These are phyloP conservation scores for Boletus fagicola DNA, from an alignment of 768 basidiomycete genomes.

Conservation along the genomic window DNA sequence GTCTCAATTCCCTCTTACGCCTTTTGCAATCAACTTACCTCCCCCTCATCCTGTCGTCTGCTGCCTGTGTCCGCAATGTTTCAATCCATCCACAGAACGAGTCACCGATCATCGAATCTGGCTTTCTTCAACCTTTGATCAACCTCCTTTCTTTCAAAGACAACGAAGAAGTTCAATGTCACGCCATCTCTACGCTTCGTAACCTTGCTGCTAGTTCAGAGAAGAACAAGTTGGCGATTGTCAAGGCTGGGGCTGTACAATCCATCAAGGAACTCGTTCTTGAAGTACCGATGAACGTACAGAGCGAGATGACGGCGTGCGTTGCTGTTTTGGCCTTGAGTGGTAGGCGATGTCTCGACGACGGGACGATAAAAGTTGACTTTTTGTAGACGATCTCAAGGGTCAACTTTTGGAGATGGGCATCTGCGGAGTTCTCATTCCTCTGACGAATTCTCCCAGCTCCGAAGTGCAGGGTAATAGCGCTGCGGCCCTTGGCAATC, in stretches of 20 bases:
- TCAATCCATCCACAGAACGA: constrained; percentile 99
- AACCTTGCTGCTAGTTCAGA: constrained; percentile 97
- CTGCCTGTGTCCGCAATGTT: constrained; percentile 98
- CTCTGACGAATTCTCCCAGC: constrained; percentile 91
- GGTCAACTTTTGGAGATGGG: constrained; percentile 97
- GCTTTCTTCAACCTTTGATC: constrained; percentile 94
- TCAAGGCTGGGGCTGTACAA: constrained; percentile 95
- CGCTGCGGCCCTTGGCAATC: constrained; percentile 94
- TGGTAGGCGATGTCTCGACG: constrained; percentile 51
- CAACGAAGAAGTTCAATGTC: constrained; percentile 99
- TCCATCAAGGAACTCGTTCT: constrained; percentile 96
- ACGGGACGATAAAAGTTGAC: constrained; percentile 1
- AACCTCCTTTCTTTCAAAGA: constrained; percentile 97
- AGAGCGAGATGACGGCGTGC: constrained; percentile 99
- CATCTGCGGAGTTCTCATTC: constrained; percentile 95
- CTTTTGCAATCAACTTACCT: constrained; percentile 96
- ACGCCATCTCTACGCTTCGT: constrained; percentile 94
- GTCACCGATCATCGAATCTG: constrained; percentile 98
- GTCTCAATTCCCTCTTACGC: constrained; percentile 86
- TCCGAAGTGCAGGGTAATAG: constrained; percentile 99
- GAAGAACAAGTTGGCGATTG: constrained; percentile 97
- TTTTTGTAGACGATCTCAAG: constrained; percentile 85
- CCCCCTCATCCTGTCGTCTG: constrained; percentile 95
- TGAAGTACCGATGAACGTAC: constrained; percentile 92
- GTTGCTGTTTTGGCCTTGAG: constrained; percentile 94